Evolutionary conservation across 768 basidiomycete species (phyloP).

Genomic region (Pleurotus ostreatus): DNA sequence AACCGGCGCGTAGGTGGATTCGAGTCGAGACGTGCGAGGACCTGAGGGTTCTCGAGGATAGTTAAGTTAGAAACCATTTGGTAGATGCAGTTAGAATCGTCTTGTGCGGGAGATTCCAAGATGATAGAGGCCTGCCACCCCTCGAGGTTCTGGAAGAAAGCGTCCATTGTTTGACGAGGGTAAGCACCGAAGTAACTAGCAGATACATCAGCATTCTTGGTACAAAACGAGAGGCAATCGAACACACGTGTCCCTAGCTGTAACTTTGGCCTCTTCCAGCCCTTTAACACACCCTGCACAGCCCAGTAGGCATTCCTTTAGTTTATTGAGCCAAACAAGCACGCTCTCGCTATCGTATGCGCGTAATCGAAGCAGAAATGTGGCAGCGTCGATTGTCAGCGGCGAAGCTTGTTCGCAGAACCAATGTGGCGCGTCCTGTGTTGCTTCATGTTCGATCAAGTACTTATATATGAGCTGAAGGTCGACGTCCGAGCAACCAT

Average conservation of each 20-base stretch:
- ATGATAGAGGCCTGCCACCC: conserved; percentile 60
- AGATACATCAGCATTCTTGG: conserved; percentile 13
- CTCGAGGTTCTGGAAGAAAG: conserved; percentile 63
- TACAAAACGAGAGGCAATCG: background rate
- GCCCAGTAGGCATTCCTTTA: conserved; percentile 49
- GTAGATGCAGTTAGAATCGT: conserved; percentile 31
- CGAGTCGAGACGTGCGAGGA: conserved; percentile 38
- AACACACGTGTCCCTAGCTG: conserved; percentile 73
- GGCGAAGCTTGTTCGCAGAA: conserved; percentile 65
- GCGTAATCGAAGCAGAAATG: conserved; percentile 78
- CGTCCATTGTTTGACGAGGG: conserved; percentile 37
- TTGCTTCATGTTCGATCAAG: conserved; percentile 38
- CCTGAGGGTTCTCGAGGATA: conserved; percentile 46
- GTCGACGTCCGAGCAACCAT: conserved; percentile 41
- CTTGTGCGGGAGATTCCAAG: conserved; percentile 21
- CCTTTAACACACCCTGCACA: conserved; percentile 72
- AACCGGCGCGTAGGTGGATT: conserved; percentile 33
- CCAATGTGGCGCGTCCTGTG: conserved; percentile 60
- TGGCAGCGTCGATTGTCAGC: conserved; percentile 61
- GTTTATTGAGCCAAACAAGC: conserved; percentile 55
- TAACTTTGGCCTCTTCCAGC: conserved; percentile 59
- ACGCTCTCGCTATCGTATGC: conserved; percentile 67
- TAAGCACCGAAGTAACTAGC: conserved; percentile 75
- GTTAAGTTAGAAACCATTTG: conserved; percentile 60
- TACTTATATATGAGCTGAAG: conserved; percentile 49